Evolutionary conservation across 208 protist genomes (phyloP).

Genomic region (Crithidia thermophila): DNA sequence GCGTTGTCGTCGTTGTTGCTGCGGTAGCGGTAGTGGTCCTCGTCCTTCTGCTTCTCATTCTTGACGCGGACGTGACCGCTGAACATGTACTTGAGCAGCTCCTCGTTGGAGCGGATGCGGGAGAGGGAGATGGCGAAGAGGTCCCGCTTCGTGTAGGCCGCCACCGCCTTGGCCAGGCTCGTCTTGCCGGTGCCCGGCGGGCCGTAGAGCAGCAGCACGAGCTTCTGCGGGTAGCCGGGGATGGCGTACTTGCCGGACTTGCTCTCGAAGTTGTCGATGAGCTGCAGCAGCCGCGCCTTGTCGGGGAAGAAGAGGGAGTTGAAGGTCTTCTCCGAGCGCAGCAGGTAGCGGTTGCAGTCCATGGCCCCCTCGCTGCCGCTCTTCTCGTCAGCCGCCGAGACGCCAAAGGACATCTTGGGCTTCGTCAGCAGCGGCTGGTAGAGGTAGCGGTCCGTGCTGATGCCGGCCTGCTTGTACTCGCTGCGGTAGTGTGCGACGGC

Average conservation of each 20-base stretch:
- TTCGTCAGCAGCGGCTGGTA: conserved; percentile 53
- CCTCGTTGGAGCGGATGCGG: conserved; percentile 77
- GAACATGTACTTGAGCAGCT: conserved; percentile 89
- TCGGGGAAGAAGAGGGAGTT: conserved; percentile 90
- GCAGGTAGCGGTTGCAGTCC: conserved; percentile 67
- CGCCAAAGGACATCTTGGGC: conserved; percentile 8
- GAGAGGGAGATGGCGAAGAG: conserved; percentile 87
- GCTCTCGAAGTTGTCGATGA: conserved; percentile 83
- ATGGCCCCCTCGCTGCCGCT: conserved; percentile 25
- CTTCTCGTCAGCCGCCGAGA: conserved; percentile 16
- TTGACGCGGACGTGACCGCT: conserved; percentile 63
- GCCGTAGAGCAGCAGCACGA: conserved; percentile 92
- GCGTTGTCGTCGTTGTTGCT: neutral
- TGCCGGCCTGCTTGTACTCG: conserved; percentile 52
- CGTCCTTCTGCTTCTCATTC: conserved; percentile 19
- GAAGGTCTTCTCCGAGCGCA: conserved; percentile 87
- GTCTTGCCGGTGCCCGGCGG: conserved; percentile 96
- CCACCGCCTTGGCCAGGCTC: conserved; percentile 90
- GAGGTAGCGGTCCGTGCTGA: conserved; percentile 54
- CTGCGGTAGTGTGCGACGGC: conserved; percentile 15
- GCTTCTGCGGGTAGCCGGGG: conserved; percentile 84
- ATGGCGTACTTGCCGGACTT: conserved; percentile 88
- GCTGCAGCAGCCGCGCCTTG: conserved; percentile 71
- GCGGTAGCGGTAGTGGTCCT: neutral
- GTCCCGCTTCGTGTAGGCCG: conserved; percentile 75